A percentile compares a stretch with the other conserved stretches of the same genome.
Evolutionary conservation across 306 rosid species (phyloP).

Genomic region (Abrus pulchellus): DNA sequence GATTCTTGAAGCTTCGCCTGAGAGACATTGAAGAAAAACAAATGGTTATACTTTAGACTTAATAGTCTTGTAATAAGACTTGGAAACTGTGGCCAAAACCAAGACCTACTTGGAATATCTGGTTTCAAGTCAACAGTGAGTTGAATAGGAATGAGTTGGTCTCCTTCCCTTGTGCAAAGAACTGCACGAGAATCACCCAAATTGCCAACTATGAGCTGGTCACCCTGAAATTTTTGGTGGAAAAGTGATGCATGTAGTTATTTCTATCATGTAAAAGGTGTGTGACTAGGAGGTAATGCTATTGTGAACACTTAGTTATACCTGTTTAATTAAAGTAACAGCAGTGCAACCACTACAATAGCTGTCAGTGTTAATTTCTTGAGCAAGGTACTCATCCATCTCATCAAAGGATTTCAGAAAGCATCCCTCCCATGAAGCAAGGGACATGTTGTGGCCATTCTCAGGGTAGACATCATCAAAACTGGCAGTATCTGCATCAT

Average conservation of each 20-base stretch:
- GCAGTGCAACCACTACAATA: slow-evolving; percentile 94
- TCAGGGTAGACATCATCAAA: slow-evolving; percentile 31
- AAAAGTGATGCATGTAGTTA: slow-evolving; percentile 23
- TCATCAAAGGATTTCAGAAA: slow-evolving; percentile 71
- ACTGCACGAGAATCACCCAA: slow-evolving; percentile 96
- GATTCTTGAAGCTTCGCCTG: slow-evolving; percentile 93
- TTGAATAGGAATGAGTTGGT: slow-evolving; percentile 73
- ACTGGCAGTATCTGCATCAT: slow-evolving; percentile 23
- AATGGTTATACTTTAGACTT: background rate
- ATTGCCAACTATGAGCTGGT: slow-evolving; percentile 75
- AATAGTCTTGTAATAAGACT: slow-evolving; percentile 25
- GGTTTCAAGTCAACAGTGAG: slow-evolving; percentile 94
- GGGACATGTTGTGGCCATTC: slow-evolving; percentile 42
- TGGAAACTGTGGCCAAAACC: background rate
- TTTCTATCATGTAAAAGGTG: background rate
- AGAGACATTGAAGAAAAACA: slow-evolving; percentile 32
- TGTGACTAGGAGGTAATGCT: background rate
- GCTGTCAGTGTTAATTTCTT: slow-evolving; percentile 67
- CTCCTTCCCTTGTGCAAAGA: slow-evolving; percentile 75
- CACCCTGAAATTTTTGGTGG: slow-evolving; percentile 64
- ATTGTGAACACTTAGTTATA: slow-evolving; percentile 33
- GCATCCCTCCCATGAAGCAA: slow-evolving; percentile 80
- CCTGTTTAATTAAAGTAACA: slow-evolving; percentile 86
- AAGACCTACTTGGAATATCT: slow-evolving; percentile 71
- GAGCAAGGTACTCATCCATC: slow-evolving; percentile 70